These are phyloP conservation scores for Colletotrichum tropicale DNA, from an alignment of 2,329 filamentous ascomycete genomes.

Conservation along the genomic window DNA sequence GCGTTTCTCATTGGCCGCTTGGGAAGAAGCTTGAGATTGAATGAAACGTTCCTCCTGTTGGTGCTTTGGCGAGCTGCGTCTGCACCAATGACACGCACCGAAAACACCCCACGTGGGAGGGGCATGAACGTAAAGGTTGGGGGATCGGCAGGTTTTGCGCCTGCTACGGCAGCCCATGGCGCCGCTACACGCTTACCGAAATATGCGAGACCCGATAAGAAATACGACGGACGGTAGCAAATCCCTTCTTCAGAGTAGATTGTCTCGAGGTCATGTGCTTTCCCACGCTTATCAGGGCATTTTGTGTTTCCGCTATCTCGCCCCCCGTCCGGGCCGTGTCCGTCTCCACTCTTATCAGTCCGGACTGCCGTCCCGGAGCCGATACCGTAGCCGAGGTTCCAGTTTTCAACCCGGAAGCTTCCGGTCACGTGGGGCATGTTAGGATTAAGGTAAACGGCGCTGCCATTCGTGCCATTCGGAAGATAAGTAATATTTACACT, in stretches of 20 bases:
- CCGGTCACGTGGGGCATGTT: neutral
- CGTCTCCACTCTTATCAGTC: neutral
- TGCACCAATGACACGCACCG: neutral
- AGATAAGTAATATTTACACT: neutral
- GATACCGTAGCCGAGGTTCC: neutral
- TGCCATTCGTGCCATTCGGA: neutral
- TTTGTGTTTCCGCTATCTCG: neutral
- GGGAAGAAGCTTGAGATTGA: neutral
- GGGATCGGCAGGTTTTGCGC: neutral
- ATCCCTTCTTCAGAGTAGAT: neutral
- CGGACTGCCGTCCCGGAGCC: neutral
- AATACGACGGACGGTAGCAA: neutral
- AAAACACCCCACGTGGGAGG: constrained; percentile 9
- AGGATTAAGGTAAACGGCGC: neutral
- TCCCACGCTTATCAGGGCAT: neutral
- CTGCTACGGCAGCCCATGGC: neutral
- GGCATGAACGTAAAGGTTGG: neutral
- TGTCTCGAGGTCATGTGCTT: neutral
- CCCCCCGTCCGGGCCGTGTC: neutral
- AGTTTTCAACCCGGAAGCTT: neutral
- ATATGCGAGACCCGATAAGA: neutral
- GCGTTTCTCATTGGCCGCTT: neutral
- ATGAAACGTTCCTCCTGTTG: constrained; percentile 7
- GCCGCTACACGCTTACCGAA: neutral
- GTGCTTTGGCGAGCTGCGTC: neutral